Conservation (phyloP, 176 grass and related monocot species). For the Alopecurus myosuroides region DNA sequence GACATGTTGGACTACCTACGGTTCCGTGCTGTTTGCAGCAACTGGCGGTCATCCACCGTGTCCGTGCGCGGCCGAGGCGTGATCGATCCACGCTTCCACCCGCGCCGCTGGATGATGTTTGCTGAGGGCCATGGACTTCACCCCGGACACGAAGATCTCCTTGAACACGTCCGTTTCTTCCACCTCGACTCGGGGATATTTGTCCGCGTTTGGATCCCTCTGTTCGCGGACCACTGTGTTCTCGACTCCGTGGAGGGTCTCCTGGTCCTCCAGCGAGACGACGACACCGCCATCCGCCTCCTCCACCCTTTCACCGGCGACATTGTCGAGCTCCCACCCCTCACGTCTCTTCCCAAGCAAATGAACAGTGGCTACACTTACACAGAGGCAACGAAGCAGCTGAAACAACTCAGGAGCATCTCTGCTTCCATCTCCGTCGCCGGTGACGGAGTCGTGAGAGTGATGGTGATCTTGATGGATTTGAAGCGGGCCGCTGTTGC, state of each 20-base stretch:
- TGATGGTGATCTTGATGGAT: background rate
- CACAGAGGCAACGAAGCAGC: background rate
- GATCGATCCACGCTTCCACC: background rate
- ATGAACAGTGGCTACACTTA: background rate
- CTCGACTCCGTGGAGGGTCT: background rate
- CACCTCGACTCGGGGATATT: background rate
- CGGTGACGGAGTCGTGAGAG: background rate
- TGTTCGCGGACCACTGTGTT: background rate
- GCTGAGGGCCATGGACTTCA: background rate
- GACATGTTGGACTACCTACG: background rate
- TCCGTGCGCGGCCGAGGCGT: background rate
- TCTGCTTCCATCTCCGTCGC: background rate
- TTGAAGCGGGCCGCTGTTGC: background rate
- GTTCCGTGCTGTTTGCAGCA: background rate
- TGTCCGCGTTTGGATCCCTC: background rate
- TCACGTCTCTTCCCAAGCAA: background rate
- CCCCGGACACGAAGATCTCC: background rate
- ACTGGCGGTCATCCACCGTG: background rate
- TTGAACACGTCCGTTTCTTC: background rate
- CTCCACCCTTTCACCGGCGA: constrained; percentile 2
- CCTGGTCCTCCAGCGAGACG: constrained; percentile 1
- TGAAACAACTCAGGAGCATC: background rate
- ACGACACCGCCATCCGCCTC: background rate
- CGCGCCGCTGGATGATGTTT: background rate
- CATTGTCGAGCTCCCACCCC: background rate